Evolutionary conservation across 192 early-diverging fungal genomes (phyloP).

Genomic region (Coemansia sp.): DNA sequence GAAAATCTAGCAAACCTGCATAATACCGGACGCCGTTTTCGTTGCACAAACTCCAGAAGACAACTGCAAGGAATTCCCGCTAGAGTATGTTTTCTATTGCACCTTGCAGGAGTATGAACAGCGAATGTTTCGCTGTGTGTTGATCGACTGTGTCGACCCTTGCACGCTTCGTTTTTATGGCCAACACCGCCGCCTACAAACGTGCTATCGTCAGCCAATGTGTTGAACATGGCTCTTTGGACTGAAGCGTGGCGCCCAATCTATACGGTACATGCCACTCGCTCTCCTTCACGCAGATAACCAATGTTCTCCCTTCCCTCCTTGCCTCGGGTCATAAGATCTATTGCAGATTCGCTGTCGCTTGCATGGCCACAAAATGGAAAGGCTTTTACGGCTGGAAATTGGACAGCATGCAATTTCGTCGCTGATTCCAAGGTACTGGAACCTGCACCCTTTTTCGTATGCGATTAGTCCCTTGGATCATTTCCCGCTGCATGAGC

Average conservation of each 20-base stretch:
- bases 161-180: not conserved
- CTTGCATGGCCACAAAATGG: not conserved
- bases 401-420: not conserved
- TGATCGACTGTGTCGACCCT: not conserved
- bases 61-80: not conserved
- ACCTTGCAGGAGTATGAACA: not conserved
- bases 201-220: not conserved
- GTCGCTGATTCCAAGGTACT: slow-evolving; percentile 5
- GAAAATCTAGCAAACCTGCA: not conserved
- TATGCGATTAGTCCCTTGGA: slow-evolving; percentile 1
- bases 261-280: not conserved
- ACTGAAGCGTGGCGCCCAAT: not conserved
- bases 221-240: not conserved
- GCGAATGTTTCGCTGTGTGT: not conserved
- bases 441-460: slow-evolving; percentile 4
- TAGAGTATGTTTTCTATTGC: not conserved
- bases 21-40: not conserved
- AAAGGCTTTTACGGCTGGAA: not conserved
- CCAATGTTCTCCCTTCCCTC: not conserved
- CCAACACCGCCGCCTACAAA: not conserved
- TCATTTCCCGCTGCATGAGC: slow-evolving; percentile 3
- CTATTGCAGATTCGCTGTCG: not conserved
- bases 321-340: not conserved
- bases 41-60: not conserved
- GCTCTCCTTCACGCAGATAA: not conserved